phyloP scores from a whole-genome alignment of 441 rosid species.

The Raphanus hybrid region DNA sequence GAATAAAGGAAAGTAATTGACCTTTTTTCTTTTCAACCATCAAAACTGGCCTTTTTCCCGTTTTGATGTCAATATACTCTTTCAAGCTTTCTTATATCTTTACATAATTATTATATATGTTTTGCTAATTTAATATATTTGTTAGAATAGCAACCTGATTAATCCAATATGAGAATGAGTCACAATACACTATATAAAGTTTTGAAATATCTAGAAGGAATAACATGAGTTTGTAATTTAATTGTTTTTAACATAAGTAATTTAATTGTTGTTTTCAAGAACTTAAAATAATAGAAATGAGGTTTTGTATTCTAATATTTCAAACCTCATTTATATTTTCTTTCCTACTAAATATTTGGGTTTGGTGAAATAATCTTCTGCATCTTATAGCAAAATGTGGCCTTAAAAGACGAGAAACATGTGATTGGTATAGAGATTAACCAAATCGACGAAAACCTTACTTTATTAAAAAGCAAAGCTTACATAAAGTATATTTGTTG shows the following conservation, averaged over 20 bases:
- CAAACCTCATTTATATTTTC: not conserved
- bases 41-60: slow-evolving; percentile 43
- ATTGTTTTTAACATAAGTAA: too few species aligned
- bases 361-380: slow-evolving; percentile 14
- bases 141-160: not conserved
- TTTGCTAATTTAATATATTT: not conserved
- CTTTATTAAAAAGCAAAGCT: slow-evolving; percentile 30
- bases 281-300: not conserved
- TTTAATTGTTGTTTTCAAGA: not conserved
- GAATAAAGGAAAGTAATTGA: slow-evolving; percentile 43
- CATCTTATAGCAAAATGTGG: slow-evolving; percentile 30
- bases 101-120: slow-evolving; percentile 21
- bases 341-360: not conserved
- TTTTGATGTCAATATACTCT: slow-evolving; percentile 34
- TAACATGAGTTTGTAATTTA: slow-evolving; percentile 1
- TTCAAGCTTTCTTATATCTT: slow-evolving; percentile 31
- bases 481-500: slow-evolving; percentile 44
- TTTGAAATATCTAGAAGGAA: not conserved
- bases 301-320: not conserved
- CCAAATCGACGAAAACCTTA: slow-evolving; percentile 23
- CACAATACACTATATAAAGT: not conserved
- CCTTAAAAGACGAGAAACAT: slow-evolving; percentile 40
- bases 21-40: slow-evolving; percentile 41
- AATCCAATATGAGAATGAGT: not conserved
- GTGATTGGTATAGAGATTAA: slow-evolving; percentile 40